Conservation (phyloP, 2,329 filamentous ascomycete genomes). For the Talaromyces islandicus region DNA sequence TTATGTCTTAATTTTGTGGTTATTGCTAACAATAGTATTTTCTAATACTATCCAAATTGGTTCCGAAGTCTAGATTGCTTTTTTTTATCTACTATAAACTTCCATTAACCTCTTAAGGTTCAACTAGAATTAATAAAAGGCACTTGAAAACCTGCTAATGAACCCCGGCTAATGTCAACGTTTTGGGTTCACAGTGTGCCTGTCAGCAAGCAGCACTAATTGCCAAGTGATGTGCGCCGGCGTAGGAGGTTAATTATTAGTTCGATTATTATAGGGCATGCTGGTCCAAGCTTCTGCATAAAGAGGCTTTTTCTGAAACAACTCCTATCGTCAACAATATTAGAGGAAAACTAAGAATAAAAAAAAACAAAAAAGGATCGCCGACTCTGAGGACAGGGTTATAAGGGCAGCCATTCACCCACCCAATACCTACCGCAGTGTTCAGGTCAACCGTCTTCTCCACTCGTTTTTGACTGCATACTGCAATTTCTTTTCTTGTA, state of each 20-base stretch:
- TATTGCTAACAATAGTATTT: neutral
- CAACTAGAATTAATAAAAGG: neutral
- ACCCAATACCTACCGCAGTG: neutral
- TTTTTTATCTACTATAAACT: neutral
- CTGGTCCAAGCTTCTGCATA: neutral
- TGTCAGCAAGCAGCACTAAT: neutral
- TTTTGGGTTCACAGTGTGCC: neutral
- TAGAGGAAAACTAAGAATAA: neutral
- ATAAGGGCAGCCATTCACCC: neutral
- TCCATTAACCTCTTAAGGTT: neutral
- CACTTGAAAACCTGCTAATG: neutral
- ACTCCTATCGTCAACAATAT: neutral
- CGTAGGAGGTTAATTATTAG: neutral
- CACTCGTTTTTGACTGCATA: neutral
- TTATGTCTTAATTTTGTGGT: neutral
- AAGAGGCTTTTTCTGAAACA: neutral
- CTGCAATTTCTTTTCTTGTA: neutral
- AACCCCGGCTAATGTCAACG: neutral
- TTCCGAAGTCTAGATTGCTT: neutral
- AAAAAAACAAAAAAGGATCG: neutral
- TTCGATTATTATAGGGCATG: neutral
- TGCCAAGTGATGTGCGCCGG: neutral
- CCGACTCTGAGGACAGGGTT: neutral
- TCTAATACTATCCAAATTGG: too few species aligned
- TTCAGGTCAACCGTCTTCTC: neutral